A percentile compares a stretch with the other conserved stretches of the same genome.
Evolutionary conservation across 495 filamentous ascomycete genomes (phyloP).

Genomic region (Venustampulla echinocandica): DNA sequence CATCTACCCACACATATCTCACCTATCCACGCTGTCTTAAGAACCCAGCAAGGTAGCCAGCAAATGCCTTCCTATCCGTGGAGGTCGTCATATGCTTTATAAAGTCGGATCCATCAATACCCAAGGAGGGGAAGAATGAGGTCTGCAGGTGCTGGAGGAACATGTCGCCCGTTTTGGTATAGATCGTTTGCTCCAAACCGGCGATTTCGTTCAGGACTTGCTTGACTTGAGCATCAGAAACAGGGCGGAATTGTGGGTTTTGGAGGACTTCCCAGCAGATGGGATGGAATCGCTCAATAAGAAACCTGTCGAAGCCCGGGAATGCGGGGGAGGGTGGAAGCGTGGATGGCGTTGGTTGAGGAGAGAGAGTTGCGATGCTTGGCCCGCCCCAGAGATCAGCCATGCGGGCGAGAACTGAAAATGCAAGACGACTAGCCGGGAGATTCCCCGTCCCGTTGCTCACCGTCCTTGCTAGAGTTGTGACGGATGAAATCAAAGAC

Average conservation of each 20-base stretch:
- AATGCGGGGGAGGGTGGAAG: conserved; percentile 43
- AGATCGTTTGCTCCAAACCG: conserved; percentile 74
- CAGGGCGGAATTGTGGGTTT: conserved; percentile 63
- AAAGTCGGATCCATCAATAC: conserved; percentile 39
- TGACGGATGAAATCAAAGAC: conserved; percentile 71
- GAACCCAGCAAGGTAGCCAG: conserved; percentile 37
- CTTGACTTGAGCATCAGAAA: conserved; percentile 72
- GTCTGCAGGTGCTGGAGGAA: conserved; percentile 41
- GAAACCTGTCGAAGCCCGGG: conserved; percentile 86
- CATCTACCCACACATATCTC: conserved; percentile 3
- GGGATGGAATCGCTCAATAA: conserved; percentile 79
- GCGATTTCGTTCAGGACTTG: conserved; percentile 80
- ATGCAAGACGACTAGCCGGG: conserved; percentile 70
- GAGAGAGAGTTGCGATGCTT: conserved; percentile 51
- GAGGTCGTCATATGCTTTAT: conserved; percentile 40
- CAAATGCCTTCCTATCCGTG: conserved; percentile 39
- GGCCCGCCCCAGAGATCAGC: conserved; percentile 75
- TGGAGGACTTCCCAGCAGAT: conserved; percentile 79
- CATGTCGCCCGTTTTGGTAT: conserved; percentile 66
- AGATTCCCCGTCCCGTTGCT: conserved; percentile 53
- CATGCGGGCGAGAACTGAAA: conserved; percentile 73
- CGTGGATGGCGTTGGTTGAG: conserved; percentile 33
- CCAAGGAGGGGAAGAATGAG: conserved; percentile 39
- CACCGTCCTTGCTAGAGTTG: conserved; percentile 71
- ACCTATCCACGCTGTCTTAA: conserved; percentile 25